Base-by-base conservation (phyloP, 129 eudicot genomes). In the Ambrosia artemisiifolia region DNA sequence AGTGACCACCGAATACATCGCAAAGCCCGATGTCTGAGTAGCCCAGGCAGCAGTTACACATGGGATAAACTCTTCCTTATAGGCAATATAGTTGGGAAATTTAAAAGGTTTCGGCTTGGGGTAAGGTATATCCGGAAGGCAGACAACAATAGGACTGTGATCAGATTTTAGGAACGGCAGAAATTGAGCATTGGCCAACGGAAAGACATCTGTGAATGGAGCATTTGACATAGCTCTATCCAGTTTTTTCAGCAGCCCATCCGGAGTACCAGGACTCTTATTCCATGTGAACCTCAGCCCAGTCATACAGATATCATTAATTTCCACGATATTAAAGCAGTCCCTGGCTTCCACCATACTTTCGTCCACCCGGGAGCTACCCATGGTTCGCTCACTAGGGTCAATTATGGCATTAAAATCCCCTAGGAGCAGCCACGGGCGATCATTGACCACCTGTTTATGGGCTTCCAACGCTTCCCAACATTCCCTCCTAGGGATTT, bases 21-120 rank as follows among this genome's bases (percentile, higher is more conserved):
- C 6, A 7, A 16, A n/a, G 0, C 57, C 57, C 0, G 0, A 3
- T 0, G n/a, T 2, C 2, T 16, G 28, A 0, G 10, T 4, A 0
- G 7, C 7, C 57, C 57, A 50, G 0, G 4, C 5, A 0, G 2
- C 1, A 0, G 0, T 3, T 1, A 50, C 57, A 16, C 17, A 1
- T 1, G 57, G 57, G 2, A 50, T 24, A 7, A 55, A 55, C 0
- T 19, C 34, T 0, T 4, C 14, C 1, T 55, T 55, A 2, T 1
- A 0, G 0, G 4, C 13, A 0, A 55, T 12, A 8, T 7, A 55
- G 7, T 55, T 55, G 0, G 62, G 12, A 55, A 55, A 55, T 2
- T 7, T 55, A 8, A 55, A 55, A 0, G 57, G 57, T 6, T 50
- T 50, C 2, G 62, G 62, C 0, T 11, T 2, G 0, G 62, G 2